These are phyloP conservation scores for Boletus hoseneyae DNA, from an alignment of 1,284 basidiomycete genomes.

Conservation along the genomic window DNA sequence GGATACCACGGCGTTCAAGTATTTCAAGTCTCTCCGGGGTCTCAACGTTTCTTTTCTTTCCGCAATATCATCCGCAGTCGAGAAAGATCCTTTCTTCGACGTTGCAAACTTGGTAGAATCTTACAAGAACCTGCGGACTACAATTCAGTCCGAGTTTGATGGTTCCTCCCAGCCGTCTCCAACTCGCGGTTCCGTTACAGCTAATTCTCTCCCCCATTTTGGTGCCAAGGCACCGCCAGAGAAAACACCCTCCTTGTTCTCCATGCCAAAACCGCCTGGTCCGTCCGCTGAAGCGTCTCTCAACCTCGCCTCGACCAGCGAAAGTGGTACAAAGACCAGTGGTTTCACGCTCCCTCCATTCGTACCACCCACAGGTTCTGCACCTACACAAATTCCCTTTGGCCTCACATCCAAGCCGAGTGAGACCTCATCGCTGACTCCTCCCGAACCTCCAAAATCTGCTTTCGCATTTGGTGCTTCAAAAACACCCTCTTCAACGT, in stretches of 20 bases:
- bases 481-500: slow-evolving; percentile 3
- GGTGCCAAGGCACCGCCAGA: slow-evolving; percentile 12
- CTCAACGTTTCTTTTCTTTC: slow-evolving; percentile 73
- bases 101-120: slow-evolving; percentile 57
- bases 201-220: slow-evolving; percentile 11
- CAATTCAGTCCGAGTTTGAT: slow-evolving; percentile 58
- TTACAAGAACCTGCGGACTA: slow-evolving; percentile 60
- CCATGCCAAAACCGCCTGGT: slow-evolving; percentile 43
- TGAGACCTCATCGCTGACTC: slow-evolving; percentile 15
- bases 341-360: slow-evolving; percentile 24
- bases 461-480: slow-evolving; percentile 9
- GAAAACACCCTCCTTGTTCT: slow-evolving; percentile 25
- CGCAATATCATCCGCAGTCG: slow-evolving; percentile 59
- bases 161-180: slow-evolving; percentile 19
- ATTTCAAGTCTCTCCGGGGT: slow-evolving; percentile 75
- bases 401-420: slow-evolving; percentile 17
- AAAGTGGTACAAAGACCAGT: slow-evolving; percentile 17
- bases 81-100: slow-evolving; percentile 77
- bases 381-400: slow-evolving; percentile 16
- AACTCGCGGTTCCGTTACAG: slow-evolving; percentile 4
- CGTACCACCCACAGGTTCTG: slow-evolving; percentile 23
- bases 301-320: slow-evolving; percentile 9
- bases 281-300: slow-evolving; percentile 7
- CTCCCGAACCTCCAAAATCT: slow-evolving; percentile 21
- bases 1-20: slow-evolving; percentile 44